Evolutionary conservation across 2,329 filamentous ascomycete genomes (phyloP), one percentile per base, ranked within the genome.

Genomic region (Bipolaris sorokiniana): DNA sequence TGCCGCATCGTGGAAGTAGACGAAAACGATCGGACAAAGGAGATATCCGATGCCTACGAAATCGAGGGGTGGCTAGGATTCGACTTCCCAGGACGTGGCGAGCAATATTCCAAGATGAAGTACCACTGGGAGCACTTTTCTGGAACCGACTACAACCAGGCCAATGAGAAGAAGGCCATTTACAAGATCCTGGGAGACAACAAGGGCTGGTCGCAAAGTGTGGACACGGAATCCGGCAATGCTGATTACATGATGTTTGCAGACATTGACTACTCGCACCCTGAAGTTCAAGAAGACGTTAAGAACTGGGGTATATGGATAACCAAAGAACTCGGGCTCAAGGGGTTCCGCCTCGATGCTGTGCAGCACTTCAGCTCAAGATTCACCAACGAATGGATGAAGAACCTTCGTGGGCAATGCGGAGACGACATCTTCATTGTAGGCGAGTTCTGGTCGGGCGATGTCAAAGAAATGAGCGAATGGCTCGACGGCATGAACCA

Each of bases 201-300:
- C 52, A 89, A 90, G 67, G 81, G 82, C 36, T 91, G 88, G 88
- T 84, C 85, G 2, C 67, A 81, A 0, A 82, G 82, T 13, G 87
- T 88, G 3, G 86, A 86, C 26, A 81, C 83, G 18, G 80, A 89
- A 71, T 83, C 86, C 61, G 89, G 89, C 7, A 91, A 91, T 67
- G 78, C 76, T 40, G 86, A 88, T 71, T 90, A 87, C 68, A 81
- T 91, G 73, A 90, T 91, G 86, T 90, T 90, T 64, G 85, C 86
- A 5, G 86, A 91, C 71, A 73, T 91, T 37, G 88, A 91, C 72
- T 88, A 89, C 70, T 70, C 70, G 22, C 72, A 76, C 49, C 74
- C 73, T 0, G 88, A 90, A 63, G 88, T 91, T 9, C 79, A 81
- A 33, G 73, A 82, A 3, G 89, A 91, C 62, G 82, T 90, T 3